These are phyloP conservation scores for Eimeria necatrix DNA, from an alignment of 169 alveolate genomes.

Conservation along the genomic window DNA sequence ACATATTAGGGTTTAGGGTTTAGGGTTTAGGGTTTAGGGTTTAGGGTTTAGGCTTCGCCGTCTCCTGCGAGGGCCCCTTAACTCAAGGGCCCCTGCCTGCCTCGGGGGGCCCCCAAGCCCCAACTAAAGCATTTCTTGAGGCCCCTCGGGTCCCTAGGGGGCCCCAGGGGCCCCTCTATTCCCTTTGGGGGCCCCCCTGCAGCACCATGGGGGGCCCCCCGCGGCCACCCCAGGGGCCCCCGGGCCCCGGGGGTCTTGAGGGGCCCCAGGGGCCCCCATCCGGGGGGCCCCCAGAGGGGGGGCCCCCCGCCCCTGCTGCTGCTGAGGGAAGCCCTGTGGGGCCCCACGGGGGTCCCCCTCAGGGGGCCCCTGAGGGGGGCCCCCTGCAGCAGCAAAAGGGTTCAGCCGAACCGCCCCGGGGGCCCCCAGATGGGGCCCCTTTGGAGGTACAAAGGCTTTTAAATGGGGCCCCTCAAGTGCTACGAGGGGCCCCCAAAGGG, in stretches of 20 bases:
- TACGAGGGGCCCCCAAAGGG: conserved; percentile 7
- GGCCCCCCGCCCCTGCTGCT: no score
- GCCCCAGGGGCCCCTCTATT: not conserved
- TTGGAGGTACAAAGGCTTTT: no score
- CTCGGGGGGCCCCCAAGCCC: not conserved
- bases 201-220: conserved; percentile 53
- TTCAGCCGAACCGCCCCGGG: no score
- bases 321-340: no score
- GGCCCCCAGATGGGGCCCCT: no score
- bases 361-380: not conserved
- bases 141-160: no score
- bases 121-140: not conserved
- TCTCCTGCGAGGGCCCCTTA: not conserved
- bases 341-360: not conserved
- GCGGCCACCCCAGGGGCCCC: not conserved
- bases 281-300: no score
- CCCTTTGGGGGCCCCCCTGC: conserved; percentile 9
- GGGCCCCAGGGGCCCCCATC: no score
- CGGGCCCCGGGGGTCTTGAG: no score
- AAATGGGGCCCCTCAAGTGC: not conserved
- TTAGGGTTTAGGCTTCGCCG: conserved; percentile 18
- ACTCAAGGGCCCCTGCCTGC: not conserved
- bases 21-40: not conserved
- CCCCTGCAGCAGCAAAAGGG: not conserved
- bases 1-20: not conserved